Evolutionary conservation across 371 early-diverging fungal genomes (phyloP).

Genomic region (Sporodiniella umbellata): DNA sequence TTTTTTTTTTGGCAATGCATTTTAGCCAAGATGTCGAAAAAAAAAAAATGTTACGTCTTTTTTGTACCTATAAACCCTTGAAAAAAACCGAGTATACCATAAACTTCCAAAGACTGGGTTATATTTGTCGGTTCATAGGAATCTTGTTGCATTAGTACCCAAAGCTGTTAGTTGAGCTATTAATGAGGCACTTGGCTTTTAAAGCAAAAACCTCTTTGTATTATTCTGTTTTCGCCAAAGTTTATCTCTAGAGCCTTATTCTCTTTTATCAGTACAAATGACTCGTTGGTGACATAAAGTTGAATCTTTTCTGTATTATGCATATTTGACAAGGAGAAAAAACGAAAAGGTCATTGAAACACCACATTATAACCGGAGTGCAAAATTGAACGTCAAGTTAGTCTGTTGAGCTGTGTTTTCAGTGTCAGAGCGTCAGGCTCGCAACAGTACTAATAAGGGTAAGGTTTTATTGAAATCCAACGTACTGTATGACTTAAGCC

Average conservation of each 20-base stretch:
- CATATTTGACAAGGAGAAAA: neutral
- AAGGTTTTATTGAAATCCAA: too few relatives aligned
- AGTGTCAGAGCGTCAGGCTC: too few relatives aligned
- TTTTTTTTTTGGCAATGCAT: neutral
- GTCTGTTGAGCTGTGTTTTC: too few relatives aligned
- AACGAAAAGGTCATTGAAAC: conserved; percentile 8
- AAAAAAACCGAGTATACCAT: conserved; percentile 38
- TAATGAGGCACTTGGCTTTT: neutral
- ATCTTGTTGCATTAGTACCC: conserved; percentile 10
- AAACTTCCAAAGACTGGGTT: conserved; percentile 26
- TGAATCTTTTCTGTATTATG: conserved; percentile 10
- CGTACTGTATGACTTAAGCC: too few relatives aligned
- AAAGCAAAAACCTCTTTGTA: conserved; percentile 18
- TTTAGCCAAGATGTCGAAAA: neutral
- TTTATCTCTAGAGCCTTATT: conserved; percentile 20
- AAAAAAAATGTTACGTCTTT: neutral
- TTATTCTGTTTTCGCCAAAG: conserved; percentile 23
- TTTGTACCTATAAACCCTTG: conserved; percentile 34
- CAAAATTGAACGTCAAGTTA: too few relatives aligned
- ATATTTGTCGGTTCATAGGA: conserved; percentile 15
- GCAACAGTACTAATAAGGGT: too few relatives aligned
- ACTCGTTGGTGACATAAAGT: conserved; percentile 21
- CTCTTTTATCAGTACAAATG: conserved; percentile 23
- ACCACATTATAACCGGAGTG: neutral
- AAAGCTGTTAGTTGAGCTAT: neutral